Conservation (phyloP, 345 rosid genomes). For the Rhodomyrtus tomentosa region DNA sequence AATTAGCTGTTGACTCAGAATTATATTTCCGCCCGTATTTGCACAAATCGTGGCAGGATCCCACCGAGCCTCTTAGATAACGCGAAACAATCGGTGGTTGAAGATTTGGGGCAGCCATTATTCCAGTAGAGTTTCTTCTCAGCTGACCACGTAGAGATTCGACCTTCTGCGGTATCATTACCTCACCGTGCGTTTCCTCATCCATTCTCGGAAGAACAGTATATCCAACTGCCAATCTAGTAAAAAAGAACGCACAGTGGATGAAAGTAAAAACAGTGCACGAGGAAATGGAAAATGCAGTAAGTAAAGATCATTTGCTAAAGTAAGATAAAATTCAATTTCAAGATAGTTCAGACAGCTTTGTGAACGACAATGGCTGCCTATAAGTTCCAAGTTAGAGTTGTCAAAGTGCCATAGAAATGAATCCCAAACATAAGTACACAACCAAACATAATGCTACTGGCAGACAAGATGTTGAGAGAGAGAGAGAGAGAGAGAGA, state of each 20-base stretch:
- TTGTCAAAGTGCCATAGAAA: not conserved
- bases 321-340: not conserved
- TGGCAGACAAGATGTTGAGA: not conserved
- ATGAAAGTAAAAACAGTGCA: not conserved
- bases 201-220: not conserved
- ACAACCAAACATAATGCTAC: not conserved
- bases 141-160: not conserved
- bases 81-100: constrained; percentile 33
- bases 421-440: not conserved
- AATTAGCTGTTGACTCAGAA: constrained; percentile 23
- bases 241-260: not conserved
- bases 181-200: not conserved
- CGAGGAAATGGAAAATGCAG: not conserved
- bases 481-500: no score
- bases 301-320: not conserved
- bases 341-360: not conserved
- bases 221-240: not conserved
- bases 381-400: not conserved
- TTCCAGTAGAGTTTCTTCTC: constrained; percentile 43
- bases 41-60: constrained; percentile 80
- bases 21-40: constrained; percentile 39
- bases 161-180: not conserved
- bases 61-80: constrained; percentile 43
- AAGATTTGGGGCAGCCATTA: constrained; percentile 9
- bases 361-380: not conserved